Conservation (phyloP, 495 filamentous ascomycete genomes). For the Lasiosphaeria hispida region DNA sequence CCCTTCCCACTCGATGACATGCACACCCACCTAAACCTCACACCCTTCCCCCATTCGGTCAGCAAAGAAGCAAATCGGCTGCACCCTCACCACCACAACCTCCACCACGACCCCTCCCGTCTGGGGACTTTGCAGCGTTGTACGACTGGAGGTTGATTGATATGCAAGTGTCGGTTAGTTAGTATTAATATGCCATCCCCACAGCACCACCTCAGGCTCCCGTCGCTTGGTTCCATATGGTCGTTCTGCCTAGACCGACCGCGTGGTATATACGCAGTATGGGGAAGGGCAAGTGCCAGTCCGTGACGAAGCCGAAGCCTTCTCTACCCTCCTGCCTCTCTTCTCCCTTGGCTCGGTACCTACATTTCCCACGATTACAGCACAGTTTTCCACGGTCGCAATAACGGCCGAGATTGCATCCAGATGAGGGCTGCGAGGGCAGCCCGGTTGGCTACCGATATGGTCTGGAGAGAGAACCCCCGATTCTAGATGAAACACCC, state of each 20-base stretch:
- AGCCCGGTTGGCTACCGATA: slow-evolving; percentile 14
- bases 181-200: slow-evolving; percentile 6
- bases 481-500: slow-evolving; percentile 15
- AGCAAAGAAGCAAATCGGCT: too few relatives aligned
- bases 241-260: too few relatives aligned
- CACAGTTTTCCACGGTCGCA: slow-evolving; percentile 11
- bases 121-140: background rate
- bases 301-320: too few relatives aligned
- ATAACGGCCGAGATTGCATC: slow-evolving; percentile 19
- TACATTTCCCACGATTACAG: background rate
- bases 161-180: slow-evolving; percentile 1
- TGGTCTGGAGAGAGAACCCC: slow-evolving; percentile 11
- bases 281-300: too few relatives aligned
- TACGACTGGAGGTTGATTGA: background rate
- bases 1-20: too few relatives aligned
- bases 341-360: too few relatives aligned
- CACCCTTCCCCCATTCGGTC: too few relatives aligned
- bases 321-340: too few relatives aligned
- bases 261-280: too few relatives aligned
- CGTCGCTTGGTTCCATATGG: too few relatives aligned
- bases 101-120: background rate
- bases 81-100: background rate
- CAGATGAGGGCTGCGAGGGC: slow-evolving; percentile 6
- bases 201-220: background rate
- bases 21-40: too few relatives aligned